Evolutionary conservation across 1,284 basidiomycete genomes (phyloP), one percentile per base, ranked within the genome.

Genomic region (Porogramme epimiltina): DNA sequence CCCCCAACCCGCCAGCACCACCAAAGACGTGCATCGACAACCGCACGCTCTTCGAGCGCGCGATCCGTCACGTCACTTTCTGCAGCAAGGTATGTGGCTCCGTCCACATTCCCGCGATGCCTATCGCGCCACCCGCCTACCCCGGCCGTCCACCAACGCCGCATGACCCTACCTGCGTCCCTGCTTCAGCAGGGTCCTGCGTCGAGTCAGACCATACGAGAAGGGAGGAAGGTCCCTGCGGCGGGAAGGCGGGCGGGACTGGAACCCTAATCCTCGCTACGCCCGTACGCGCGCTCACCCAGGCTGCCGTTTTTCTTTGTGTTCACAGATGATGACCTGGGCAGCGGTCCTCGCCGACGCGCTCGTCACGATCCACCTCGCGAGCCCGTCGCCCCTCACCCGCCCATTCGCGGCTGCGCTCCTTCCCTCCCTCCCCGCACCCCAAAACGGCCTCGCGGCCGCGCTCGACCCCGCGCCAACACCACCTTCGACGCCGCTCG

Each of bases 21-120:
- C 57, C 61, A 4, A 65, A 62, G 50, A 58, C 62, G 44, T 55
- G 59, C 46, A 55, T 64, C 36, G 60, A 53, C 48, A 57, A 58
- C 42, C 52, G 58, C 42, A 62, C 65, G n/a, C 51, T 69, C 6
- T 69, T 69, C 52, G 67, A 69, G 53, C 58, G 62, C 40, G 58
- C 59, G 33, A 61, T 69, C 15, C 65, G 61, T 33, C 61, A 64
- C 58, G 61, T 69, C 45, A 67, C 67, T 11, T 65, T 65, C 54
- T 62, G 60, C 55, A 66, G 62, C 58, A 69, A 69, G 59, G 67
- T 67, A 34, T 45, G 60, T 45, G 24, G 31, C n/a, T n/a, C n/a
- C n/a, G n/a, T n/a, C n/a, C n/a, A n/a, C n/a, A n/a, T n/a, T 49
- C 45, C n/a, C 6, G n/a, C 26, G 4, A 6, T 40, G 3, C 28